Evolutionary conservation across 805 yeast genomes (phyloP).

Genomic region (Ogataea pini): DNA sequence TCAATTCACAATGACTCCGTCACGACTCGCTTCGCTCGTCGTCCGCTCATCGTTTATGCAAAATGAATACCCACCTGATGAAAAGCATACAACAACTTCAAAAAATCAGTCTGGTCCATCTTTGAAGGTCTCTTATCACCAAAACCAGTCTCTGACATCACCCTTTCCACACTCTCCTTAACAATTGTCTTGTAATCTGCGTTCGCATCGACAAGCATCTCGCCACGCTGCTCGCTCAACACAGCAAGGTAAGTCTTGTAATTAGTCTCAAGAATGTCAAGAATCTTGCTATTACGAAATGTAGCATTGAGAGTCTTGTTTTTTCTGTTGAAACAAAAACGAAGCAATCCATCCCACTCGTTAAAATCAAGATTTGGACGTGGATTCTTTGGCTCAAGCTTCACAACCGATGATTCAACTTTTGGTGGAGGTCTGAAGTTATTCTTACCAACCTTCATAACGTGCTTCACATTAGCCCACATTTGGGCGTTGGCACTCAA

Average conservation of each 20-base stretch:
- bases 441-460: conserved; percentile 97
- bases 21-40: background rate
- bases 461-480: conserved; percentile 99
- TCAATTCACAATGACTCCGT: too few species aligned
- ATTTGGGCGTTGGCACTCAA: conserved; percentile 95
- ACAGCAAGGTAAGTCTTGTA: conserved; percentile 73
- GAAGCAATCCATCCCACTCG: conserved; percentile 95
- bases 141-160: conserved; percentile 75
- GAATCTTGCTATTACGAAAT: conserved; percentile 77
- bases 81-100: conserved; percentile 83
- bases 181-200: conserved; percentile 50
- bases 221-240: conserved; percentile 46
- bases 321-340: conserved; percentile 90
- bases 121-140: conserved; percentile 89
- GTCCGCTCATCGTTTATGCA: conserved; percentile 56
- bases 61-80: conserved; percentile 97
- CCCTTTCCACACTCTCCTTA: conserved; percentile 69
- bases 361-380: conserved; percentile 91
- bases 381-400: conserved; percentile 88
- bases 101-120: conserved; percentile 92
- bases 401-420: conserved; percentile 94
- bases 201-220: conserved; percentile 45
- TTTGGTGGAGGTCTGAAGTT: conserved; percentile 98
- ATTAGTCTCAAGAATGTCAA: conserved; percentile 82
- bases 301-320: conserved; percentile 93